A percentile compares a stretch with the other conserved stretches of the same genome.
Conservation (phyloP, 2,329 filamentous ascomycete genomes). For the Tympanopsis confertula region DNA sequence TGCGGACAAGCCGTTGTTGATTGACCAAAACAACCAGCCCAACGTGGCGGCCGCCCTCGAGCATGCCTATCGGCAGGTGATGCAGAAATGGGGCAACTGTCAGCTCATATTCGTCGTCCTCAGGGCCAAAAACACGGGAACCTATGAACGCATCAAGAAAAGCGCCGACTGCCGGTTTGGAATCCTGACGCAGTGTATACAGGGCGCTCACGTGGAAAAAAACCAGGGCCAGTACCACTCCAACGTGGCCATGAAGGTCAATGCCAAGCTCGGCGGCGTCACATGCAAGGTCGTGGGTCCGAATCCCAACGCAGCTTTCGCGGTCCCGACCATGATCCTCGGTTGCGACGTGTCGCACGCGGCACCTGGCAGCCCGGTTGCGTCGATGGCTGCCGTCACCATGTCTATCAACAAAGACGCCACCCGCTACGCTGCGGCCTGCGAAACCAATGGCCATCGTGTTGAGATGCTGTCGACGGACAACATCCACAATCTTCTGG, state of each 20-base stretch:
- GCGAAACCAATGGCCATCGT: constrained; percentile 73
- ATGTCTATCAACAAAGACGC: constrained; percentile 64
- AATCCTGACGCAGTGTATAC: constrained; percentile 75
- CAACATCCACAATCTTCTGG: constrained; percentile 58
- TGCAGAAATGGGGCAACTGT: not conserved
- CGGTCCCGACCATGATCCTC: constrained; percentile 64
- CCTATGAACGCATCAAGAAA: constrained; percentile 82
- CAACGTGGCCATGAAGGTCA: constrained; percentile 94
- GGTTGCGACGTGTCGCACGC: constrained; percentile 86
- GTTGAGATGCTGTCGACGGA: constrained; percentile 63
- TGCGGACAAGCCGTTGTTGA: constrained; percentile 17
- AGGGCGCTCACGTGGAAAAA: constrained; percentile 55
- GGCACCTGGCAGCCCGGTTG: constrained; percentile 49
- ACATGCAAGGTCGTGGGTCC: constrained; percentile 37
- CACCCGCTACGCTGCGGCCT: constrained; percentile 66
- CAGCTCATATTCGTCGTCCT: constrained; percentile 75
- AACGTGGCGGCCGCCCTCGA: not conserved
- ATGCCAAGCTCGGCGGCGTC: constrained; percentile 81
- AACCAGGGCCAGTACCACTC: constrained; percentile 74
- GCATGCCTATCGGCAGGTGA: not conserved
- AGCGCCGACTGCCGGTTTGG: constrained; percentile 75
- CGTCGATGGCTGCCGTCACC: constrained; percentile 80
- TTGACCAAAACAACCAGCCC: constrained; percentile 6
- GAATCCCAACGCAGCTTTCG: constrained; percentile 26
- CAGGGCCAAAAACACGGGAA: constrained; percentile 54